Evolutionary conservation across 306 rosid genomes (phyloP).

Genomic region (Luffa acutangula): DNA sequence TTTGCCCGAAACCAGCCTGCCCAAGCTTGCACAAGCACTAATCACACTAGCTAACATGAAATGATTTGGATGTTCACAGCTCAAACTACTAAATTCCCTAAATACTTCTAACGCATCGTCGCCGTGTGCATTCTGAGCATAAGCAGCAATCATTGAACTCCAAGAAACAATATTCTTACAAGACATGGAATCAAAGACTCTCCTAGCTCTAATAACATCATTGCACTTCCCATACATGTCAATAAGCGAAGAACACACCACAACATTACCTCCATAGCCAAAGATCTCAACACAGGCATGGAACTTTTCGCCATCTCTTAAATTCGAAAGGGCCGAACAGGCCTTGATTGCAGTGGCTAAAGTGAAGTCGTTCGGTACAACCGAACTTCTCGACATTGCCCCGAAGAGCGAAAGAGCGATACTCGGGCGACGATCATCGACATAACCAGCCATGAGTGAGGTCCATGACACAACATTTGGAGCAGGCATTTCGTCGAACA

Average conservation of each 20-base stretch:
- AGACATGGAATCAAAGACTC: constrained; percentile 49
- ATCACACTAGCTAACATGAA: constrained; percentile 61
- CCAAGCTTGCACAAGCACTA: constrained; percentile 70
- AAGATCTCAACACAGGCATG: constrained; percentile 42
- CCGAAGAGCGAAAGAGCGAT: constrained; percentile 32
- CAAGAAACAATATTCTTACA: constrained; percentile 62
- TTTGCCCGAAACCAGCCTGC: constrained; percentile 53
- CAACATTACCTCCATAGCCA: constrained; percentile 38
- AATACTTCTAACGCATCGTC: constrained; percentile 37
- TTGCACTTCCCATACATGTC: constrained; percentile 85
- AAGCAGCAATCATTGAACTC: constrained; percentile 76
- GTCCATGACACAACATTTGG: constrained; percentile 76
- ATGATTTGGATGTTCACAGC: constrained; percentile 41
- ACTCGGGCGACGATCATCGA: constrained; percentile 26
- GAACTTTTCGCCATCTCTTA: constrained; percentile 32
- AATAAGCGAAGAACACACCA: constrained; percentile 60
- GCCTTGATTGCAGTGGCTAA: constrained; percentile 55
- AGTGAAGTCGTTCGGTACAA: constrained; percentile 59
- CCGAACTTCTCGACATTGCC: constrained; percentile 31
- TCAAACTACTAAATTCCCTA: constrained; percentile 34
- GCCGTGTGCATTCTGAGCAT: constrained; percentile 65
- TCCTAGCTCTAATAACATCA: constrained; percentile 35
- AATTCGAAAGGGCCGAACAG: constrained; percentile 49
- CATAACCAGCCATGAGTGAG: constrained; percentile 59
- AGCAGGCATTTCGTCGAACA: constrained; percentile 53